Evolutionary conservation across 345 rosid species (phyloP).

Genomic region (Dipteronia dyeriana): DNA sequence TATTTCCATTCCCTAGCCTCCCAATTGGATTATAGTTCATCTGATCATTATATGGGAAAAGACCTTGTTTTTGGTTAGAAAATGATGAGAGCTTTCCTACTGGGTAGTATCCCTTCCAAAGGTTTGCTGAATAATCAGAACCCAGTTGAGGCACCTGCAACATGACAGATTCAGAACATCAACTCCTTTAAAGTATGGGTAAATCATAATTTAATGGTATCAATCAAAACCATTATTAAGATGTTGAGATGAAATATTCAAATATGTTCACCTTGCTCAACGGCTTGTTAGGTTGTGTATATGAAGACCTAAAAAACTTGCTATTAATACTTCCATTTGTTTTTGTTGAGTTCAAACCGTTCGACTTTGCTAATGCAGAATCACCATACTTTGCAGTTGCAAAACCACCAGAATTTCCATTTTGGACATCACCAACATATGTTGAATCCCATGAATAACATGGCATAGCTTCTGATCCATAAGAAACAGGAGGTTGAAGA

Average conservation of each 20-base stretch:
- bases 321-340: slow-evolving; percentile 34
- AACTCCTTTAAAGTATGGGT: slow-evolving; percentile 6
- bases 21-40: slow-evolving; percentile 42
- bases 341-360: slow-evolving; percentile 30
- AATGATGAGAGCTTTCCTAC: slow-evolving; percentile 39
- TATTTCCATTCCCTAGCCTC: slow-evolving; percentile 49
- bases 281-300: slow-evolving; percentile 35
- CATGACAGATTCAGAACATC: slow-evolving; percentile 9
- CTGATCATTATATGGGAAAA: slow-evolving; percentile 28
- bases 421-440: slow-evolving; percentile 39
- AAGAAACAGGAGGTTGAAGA: slow-evolving; percentile 43
- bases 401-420: slow-evolving; percentile 35
- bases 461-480: slow-evolving; percentile 46
- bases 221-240: neutral
- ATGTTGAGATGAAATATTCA: neutral
- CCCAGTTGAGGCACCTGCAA: slow-evolving; percentile 38
- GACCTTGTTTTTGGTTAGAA: slow-evolving; percentile 43
- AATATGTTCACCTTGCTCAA: slow-evolving; percentile 45
- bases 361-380: slow-evolving; percentile 30
- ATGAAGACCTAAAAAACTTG: slow-evolving; percentile 33
- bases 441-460: slow-evolving; percentile 55
- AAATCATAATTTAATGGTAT: neutral
- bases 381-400: slow-evolving; percentile 34
- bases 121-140: slow-evolving; percentile 39
- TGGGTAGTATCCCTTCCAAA: slow-evolving; percentile 41